Evolutionary conservation across 1,284 basidiomycete species (phyloP).

Genomic region (Ustilago nuda): DNA sequence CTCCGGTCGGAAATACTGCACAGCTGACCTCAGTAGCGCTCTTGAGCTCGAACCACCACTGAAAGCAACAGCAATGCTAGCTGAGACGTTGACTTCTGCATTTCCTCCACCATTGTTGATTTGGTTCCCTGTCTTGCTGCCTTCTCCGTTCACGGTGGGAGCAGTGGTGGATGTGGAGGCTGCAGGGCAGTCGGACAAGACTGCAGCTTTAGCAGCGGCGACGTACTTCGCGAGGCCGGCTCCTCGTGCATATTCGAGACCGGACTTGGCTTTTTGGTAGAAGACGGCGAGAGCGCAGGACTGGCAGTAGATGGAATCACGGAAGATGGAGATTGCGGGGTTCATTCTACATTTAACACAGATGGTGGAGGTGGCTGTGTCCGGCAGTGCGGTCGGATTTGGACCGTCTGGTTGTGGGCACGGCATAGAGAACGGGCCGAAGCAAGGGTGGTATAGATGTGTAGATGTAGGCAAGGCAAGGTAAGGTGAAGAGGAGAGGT

Average conservation of each 20-base stretch:
- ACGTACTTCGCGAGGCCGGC: slow-evolving; percentile 55
- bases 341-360: slow-evolving; percentile 57
- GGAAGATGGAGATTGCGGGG: slow-evolving; percentile 37
- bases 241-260: slow-evolving; percentile 56
- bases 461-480: no score
- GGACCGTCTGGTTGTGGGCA: slow-evolving; percentile 49
- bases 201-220: slow-evolving; percentile 18
- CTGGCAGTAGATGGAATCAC: slow-evolving; percentile 59
- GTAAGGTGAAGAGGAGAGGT: not conserved
- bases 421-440: slow-evolving; percentile 26
- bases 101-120: slow-evolving; percentile 37
- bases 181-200: not conserved
- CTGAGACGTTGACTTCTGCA: slow-evolving; percentile 29
- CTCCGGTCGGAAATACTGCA: slow-evolving; percentile 42
- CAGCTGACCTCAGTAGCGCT: slow-evolving; percentile 30
- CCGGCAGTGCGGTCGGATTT: not conserved
- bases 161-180: slow-evolving; percentile 5
- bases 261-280: slow-evolving; percentile 51
- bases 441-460: not conserved
- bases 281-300: slow-evolving; percentile 54
- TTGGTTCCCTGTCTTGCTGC: slow-evolving; percentile 13
- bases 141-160: not conserved
- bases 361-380: slow-evolving; percentile 2
- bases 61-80: slow-evolving; percentile 41
- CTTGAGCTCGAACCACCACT: slow-evolving; percentile 31